Percentiles rank a stretch among this genome's conserved stretches.
These are phyloP conservation scores for Immersiporthe knoxdaviesiana DNA, from an alignment of 2,329 filamentous ascomycete species.

Conservation along the genomic window DNA sequence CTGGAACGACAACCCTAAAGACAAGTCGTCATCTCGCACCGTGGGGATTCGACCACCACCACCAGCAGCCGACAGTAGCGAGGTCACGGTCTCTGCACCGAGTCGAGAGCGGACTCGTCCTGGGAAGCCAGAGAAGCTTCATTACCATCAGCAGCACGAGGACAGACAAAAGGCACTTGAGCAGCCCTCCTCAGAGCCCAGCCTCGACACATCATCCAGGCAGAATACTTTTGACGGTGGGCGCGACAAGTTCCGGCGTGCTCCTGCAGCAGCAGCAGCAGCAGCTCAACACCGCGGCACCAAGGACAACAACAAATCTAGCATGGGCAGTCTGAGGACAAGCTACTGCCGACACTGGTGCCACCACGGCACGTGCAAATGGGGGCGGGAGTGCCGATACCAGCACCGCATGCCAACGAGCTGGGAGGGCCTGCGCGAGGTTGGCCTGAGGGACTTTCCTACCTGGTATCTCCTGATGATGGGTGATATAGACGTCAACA, in stretches of 20 bases:
- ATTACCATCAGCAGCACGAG: background rate
- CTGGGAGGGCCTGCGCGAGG: constrained; percentile 42
- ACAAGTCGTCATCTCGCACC: background rate
- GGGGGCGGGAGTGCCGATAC: constrained; percentile 47
- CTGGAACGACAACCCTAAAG: background rate
- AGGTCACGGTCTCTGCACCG: background rate
- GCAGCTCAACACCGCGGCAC: background rate
- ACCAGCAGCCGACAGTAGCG: background rate
- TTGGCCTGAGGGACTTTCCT: constrained; percentile 48
- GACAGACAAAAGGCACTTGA: background rate
- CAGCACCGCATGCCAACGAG: constrained; percentile 53
- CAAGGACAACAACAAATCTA: constrained; percentile 11
- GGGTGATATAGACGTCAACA: background rate
- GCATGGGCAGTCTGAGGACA: constrained; percentile 5
- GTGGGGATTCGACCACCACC: background rate
- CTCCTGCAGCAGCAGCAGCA: background rate
- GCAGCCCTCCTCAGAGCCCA: background rate
- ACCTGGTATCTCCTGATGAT: constrained; percentile 44
- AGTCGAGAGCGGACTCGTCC: background rate
- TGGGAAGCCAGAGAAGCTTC: background rate
- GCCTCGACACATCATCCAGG: constrained; percentile 12
- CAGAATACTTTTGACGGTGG: constrained; percentile 5
- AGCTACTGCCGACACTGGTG: constrained; percentile 53
- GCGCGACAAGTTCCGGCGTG: constrained; percentile 18
- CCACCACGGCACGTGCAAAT: constrained; percentile 51